Base-by-base conservation (phyloP, 2,329 filamentous ascomycete species). In the Aspergillus alliaceus region DNA sequence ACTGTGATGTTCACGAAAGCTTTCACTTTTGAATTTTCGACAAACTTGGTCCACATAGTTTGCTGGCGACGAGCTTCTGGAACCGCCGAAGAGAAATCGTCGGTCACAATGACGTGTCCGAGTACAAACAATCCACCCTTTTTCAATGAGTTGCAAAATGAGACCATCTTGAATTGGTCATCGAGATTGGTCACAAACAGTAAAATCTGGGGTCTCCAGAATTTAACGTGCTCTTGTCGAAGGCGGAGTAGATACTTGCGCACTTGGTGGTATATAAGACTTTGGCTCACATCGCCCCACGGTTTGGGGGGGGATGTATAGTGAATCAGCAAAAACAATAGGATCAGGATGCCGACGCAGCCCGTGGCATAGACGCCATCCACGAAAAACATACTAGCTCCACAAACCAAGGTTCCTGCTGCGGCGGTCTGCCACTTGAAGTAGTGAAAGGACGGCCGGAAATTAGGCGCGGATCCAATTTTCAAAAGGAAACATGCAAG, bases 251-350 rank as follows among this genome's bases (percentile, higher is more conserved):
- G 76, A 68, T 96, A 96, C 67, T 96, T 96, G 58, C 91, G 84
- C 14, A 96, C 91, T 76, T 96, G 91, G 61, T 89, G 86, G 68
- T 96, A 96, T 52, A 96, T 96, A 59, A 96, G 77, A 66, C 90
- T 93, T 66, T 96, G 91, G 8, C 90, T 93, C 18, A 96, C 91
- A 72, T 96, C 91, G 1, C 91, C 91, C 91, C 91, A 96, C 34
- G 89, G 85, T 69, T 96, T 96, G 0, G 91, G 91, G 1, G 90
- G 90, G 31, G 89, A 89, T 0, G 89, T 87, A 64, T 93, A 96
- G 68, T 96, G 91, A 27, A 96, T 95, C 32, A 96, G 76, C 15
- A 93, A 75, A 70, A 96, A 96, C 2, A 96, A 79, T n/a, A 90
- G 74, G 7, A 93, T 79, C 7, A 96, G 78, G 18, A 93, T 78